A percentile compares a stretch with the other conserved stretches of the same genome.
phyloP scores from a whole-genome alignment of 371 early-diverging fungal genomes.

The Rhizopus sp. region DNA sequence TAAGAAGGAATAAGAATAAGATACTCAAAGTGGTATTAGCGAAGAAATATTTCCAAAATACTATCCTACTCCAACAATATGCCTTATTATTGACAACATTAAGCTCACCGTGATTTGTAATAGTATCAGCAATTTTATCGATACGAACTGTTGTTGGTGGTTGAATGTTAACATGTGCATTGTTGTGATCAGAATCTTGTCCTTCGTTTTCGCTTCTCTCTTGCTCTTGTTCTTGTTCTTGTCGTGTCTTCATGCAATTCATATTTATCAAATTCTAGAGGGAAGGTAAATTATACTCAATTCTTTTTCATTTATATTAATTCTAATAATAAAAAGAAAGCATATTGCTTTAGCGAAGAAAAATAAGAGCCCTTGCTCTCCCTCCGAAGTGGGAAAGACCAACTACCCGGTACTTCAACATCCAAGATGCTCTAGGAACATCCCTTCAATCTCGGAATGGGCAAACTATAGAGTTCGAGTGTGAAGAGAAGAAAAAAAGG shows the following conservation, averaged over 20 bases:
- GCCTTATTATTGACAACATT: constrained; percentile 16
- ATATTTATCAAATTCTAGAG: constrained; percentile 13
- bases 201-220: constrained; percentile 11
- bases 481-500: too few species aligned
- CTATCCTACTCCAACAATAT: constrained; percentile 15
- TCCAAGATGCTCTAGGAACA: too few species aligned
- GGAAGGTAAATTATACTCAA: too few species aligned
- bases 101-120: constrained; percentile 21
- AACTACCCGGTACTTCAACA: too few species aligned
- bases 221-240: too few species aligned
- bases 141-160: constrained; percentile 17
- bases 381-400: too few species aligned
- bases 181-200: constrained; percentile 15
- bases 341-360: too few species aligned
- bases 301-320: too few species aligned
- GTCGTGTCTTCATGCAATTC: constrained; percentile 11
- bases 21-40: constrained; percentile 13
- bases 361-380: too few species aligned
- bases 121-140: constrained; percentile 17
- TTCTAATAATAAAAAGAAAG: too few species aligned
- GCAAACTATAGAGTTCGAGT: too few species aligned
- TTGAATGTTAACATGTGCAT: constrained; percentile 14
- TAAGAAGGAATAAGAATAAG: constrained; percentile 14
- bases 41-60: constrained; percentile 12
- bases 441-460: too few species aligned